These are phyloP conservation scores for Rhodotorula diobovata DNA, from an alignment of 768 basidiomycete species.

Conservation along the genomic window DNA sequence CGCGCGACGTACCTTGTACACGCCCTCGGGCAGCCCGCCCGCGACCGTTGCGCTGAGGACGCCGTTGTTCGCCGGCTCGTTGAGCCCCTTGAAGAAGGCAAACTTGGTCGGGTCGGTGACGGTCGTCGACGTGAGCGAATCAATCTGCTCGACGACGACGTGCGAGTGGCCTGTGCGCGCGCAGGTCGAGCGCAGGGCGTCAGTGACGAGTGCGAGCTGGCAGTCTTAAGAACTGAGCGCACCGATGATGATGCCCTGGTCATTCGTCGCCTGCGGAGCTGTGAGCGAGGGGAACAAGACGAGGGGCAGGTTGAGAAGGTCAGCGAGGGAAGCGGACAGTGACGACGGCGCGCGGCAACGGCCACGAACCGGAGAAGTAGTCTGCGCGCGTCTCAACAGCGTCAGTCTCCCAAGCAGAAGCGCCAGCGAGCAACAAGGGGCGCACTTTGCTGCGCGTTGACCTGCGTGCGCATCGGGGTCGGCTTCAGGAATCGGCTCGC, in stretches of 20 bases:
- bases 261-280: slow-evolving; percentile 59
- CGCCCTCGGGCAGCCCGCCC: slow-evolving; percentile 57
- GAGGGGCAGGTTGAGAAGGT: background rate
- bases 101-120: slow-evolving; percentile 56
- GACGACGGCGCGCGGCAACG: too few species aligned
- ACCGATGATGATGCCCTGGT: slow-evolving; percentile 55
- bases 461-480: background rate
- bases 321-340: background rate
- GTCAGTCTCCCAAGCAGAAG: background rate
- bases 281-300: background rate
- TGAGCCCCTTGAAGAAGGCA: slow-evolving; percentile 49
- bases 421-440: background rate
- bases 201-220: background rate
- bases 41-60: slow-evolving; percentile 55
- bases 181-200: too few species aligned
- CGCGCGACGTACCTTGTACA: slow-evolving; percentile 56
- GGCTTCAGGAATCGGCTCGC: too few species aligned
- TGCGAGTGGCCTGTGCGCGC: slow-evolving; percentile 52
- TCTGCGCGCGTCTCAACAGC: background rate
- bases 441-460: slow-evolving; percentile 16
- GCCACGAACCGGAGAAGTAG: slow-evolving; percentile 3
- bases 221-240: background rate
- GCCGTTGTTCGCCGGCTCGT: slow-evolving; percentile 52
- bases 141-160: slow-evolving; percentile 56
- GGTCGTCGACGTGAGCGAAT: slow-evolving; percentile 52